Evolutionary conservation across 192 early-diverging fungal genomes (phyloP).

Genomic region (Coemansia sp.): DNA sequence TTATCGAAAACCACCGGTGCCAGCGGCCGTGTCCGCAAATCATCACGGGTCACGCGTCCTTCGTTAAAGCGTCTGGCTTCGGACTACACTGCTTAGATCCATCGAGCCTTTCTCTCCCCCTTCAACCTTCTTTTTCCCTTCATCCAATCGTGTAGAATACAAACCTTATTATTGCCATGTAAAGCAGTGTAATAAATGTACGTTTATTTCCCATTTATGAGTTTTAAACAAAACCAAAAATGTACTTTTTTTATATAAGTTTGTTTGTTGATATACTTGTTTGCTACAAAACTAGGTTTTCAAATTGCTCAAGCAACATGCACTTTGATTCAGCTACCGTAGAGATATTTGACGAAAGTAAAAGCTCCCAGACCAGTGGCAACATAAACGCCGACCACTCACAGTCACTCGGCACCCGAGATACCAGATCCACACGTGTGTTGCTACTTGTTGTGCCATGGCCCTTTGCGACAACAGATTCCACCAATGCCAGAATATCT

Average conservation of each 20-base stretch:
- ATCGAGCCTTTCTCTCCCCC: not conserved
- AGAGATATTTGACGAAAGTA: constrained; percentile 25
- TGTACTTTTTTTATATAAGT: not conserved
- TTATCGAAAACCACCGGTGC: not conserved
- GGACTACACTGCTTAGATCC: constrained; percentile 24
- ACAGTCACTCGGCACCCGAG: not conserved
- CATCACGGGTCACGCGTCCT: constrained; percentile 44
- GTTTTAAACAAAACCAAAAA: no score
- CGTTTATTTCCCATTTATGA: no score
- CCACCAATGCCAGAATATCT: constrained; percentile 35
- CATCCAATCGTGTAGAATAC: constrained; percentile 4
- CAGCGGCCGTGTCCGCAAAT: constrained; percentile 46
- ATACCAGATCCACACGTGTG: constrained; percentile 8
- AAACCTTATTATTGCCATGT: no score
- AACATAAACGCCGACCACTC: constrained; percentile 44
- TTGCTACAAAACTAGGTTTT: constrained; percentile 29
- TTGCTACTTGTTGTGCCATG: not conserved
- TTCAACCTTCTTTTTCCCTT: not conserved
- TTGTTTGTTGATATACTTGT: not conserved
- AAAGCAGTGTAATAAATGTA: no score
- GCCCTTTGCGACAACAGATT: constrained; percentile 21
- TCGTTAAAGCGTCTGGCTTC: constrained; percentile 45
- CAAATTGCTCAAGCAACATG: constrained; percentile 35
- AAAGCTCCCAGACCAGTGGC: constrained; percentile 50
- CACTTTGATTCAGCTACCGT: constrained; percentile 22